Conservation (phyloP, 169 alveolate species). For the Plasmodium chabaudi region DNA sequence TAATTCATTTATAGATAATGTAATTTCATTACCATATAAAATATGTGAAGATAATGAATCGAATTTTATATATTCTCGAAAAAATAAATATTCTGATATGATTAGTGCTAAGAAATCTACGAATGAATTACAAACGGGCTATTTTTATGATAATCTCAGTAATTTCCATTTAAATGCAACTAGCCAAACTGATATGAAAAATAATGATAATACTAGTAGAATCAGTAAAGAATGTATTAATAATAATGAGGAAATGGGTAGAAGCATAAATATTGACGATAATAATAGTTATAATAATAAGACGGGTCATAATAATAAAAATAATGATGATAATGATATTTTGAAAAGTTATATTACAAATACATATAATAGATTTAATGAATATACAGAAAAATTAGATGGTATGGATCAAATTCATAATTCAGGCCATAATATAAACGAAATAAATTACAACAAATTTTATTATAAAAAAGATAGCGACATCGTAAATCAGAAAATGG, state of each 20-base stretch:
- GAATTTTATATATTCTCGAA: neutral
- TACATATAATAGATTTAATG: too few species aligned
- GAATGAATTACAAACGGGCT: too few species aligned
- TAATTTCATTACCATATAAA: conserved; percentile 40
- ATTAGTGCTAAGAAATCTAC: neutral
- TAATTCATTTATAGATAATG: conserved; percentile 67
- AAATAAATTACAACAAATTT: conserved; percentile 6
- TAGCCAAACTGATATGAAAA: too few species aligned
- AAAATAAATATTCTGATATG: neutral
- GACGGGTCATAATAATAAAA: neutral
- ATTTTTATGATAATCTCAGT: neutral
- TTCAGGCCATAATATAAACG: neutral
- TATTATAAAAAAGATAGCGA: conserved; percentile 26
- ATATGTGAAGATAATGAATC: conserved; percentile 41
- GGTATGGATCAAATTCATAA: conserved; percentile 11
- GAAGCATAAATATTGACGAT: neutral
- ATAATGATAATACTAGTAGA: neutral
- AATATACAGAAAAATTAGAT: neutral
- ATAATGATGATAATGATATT: too few species aligned
- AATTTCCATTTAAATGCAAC: too few species aligned
- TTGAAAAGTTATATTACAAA: too few species aligned
- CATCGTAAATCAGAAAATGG: conserved; percentile 31
- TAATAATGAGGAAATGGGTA: neutral
- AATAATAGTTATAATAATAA: neutral
- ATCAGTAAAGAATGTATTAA: neutral